These are phyloP conservation scores for Closterium sp. DNA, from an alignment of 139 green algal genomes.

Conservation along the genomic window DNA sequence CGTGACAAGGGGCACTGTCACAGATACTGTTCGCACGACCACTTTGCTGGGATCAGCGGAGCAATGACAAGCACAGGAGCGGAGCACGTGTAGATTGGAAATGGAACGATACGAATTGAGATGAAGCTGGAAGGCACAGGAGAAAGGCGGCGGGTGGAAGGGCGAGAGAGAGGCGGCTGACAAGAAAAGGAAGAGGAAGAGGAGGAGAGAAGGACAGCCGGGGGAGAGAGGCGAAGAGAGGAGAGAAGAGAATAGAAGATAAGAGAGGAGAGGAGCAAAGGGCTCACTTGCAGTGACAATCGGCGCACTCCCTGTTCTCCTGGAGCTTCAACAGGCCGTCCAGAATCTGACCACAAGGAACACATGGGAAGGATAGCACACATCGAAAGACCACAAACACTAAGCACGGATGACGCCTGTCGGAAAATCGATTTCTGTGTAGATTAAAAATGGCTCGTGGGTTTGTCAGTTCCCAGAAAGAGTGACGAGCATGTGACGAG, in stretches of 20 bases:
- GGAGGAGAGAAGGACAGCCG: too few species aligned
- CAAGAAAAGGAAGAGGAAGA: too few species aligned
- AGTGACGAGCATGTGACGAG: too few species aligned
- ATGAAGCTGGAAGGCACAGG: not conserved
- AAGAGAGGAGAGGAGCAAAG: not conserved
- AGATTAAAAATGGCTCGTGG: too few species aligned
- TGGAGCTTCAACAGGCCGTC: conserved; percentile 40
- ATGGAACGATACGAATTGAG: not conserved
- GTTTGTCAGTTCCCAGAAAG: too few species aligned
- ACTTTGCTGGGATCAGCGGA: not conserved
- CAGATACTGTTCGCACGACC: not conserved
- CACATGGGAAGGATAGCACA: not conserved
- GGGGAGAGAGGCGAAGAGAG: too few species aligned
- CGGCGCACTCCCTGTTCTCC: conserved; percentile 45
- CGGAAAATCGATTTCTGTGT: not conserved
- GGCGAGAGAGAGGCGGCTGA: not conserved
- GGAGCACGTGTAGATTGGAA: not conserved
- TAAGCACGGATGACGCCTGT: too few species aligned
- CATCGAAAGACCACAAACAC: not conserved
- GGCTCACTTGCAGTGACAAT: conserved; percentile 37
- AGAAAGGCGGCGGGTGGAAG: not conserved
- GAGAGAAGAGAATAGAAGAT: not conserved
- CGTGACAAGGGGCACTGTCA: too few species aligned
- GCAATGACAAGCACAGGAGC: too few species aligned
- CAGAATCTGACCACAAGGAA: conserved; percentile 33